These are phyloP conservation scores for Tolypocladium ophioglossoides DNA, from an alignment of 2,329 filamentous ascomycete genomes.

Conservation along the genomic window DNA sequence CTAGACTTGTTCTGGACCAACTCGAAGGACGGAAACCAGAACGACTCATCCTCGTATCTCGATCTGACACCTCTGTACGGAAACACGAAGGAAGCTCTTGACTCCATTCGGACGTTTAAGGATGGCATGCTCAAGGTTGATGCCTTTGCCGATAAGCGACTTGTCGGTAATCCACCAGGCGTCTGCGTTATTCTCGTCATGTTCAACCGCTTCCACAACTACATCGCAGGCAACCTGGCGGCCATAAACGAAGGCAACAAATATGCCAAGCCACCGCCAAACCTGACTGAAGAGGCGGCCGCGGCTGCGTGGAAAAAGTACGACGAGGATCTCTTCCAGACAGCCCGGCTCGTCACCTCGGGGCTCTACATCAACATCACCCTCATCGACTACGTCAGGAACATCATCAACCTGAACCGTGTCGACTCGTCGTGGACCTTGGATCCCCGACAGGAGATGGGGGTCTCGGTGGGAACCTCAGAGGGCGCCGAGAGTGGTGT, in stretches of 20 bases:
- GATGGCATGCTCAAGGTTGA: conserved; percentile 65
- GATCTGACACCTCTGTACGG: conserved; percentile 65
- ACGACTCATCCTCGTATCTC: conserved; percentile 61
- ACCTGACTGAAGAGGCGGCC: conserved; percentile 37
- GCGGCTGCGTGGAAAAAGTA: conserved; percentile 52
- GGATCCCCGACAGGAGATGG: conserved; percentile 63
- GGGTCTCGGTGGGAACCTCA: conserved; percentile 39
- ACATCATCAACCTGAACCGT: conserved; percentile 52
- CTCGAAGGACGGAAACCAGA: conserved; percentile 44
- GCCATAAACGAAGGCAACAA: conserved; percentile 77
- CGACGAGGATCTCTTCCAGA: conserved; percentile 72
- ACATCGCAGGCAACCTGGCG: conserved; percentile 68
- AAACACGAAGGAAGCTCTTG: conserved; percentile 54
- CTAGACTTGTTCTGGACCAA: conserved; percentile 62
- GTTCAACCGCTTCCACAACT: conserved; percentile 82
- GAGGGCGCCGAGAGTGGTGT: conserved; percentile 57
- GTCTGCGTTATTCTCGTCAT: conserved; percentile 64
- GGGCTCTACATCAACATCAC: conserved; percentile 74
- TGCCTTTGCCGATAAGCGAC: conserved; percentile 57
- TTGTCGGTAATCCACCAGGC: conserved; percentile 61
- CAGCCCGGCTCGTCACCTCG: conserved; percentile 61
- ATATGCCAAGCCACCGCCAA: conserved; percentile 54
- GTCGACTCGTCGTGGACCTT: conserved; percentile 69
- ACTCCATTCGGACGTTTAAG: conserved; percentile 57
- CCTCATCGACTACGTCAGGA: conserved; percentile 67